phyloP scores from a whole-genome alignment of 2,329 filamentous ascomycete genomes.

The Epichloe gansuensis region DNA sequence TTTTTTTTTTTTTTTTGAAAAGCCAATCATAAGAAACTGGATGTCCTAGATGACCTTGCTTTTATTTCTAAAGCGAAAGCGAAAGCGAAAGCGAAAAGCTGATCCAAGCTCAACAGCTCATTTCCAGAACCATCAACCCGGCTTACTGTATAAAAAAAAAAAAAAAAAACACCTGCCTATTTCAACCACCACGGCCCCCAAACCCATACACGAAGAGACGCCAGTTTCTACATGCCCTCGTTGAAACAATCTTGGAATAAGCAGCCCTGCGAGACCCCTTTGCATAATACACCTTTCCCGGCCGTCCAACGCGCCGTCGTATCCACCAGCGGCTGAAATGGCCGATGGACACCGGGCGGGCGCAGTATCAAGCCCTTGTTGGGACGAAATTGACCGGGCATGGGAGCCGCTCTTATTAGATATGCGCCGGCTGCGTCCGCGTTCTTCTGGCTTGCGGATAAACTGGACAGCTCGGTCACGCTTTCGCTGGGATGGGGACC shows the following conservation, averaged over 20 bases:
- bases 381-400: neutral
- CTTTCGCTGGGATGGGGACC: neutral
- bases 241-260: neutral
- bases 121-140: neutral
- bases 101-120: neutral
- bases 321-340: neutral
- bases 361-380: neutral
- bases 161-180: neutral
- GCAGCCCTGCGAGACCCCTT: too few species aligned
- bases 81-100: too few species aligned
- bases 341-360: neutral
- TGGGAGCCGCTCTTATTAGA: neutral
- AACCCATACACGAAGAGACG: neutral
- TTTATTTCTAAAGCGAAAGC: too few species aligned
- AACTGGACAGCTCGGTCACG: neutral
- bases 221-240: neutral
- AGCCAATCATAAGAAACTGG: too few species aligned
- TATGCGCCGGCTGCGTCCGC: neutral
- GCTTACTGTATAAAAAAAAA: neutral
- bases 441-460: neutral
- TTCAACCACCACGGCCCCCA: neutral
- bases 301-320: neutral
- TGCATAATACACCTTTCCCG: neutral
- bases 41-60: too few species aligned
- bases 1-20: too few species aligned